A percentile compares a stretch with the other conserved stretches of the same genome.
Evolutionary conservation across 1,139 yeast genomes (phyloP).

Genomic region (Suhomyces taliae): DNA sequence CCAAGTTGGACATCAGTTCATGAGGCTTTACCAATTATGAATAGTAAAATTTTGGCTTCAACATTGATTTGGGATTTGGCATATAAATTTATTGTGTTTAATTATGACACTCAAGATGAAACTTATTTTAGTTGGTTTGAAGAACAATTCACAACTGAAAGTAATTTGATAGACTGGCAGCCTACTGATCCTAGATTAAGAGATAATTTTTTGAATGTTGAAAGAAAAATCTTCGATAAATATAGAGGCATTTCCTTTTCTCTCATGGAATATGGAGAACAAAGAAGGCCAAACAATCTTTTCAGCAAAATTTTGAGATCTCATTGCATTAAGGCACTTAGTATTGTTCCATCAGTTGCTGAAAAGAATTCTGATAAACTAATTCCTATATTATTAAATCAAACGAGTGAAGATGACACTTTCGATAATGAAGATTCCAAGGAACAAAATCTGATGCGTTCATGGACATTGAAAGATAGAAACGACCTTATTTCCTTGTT

Average conservation of each 20-base stretch:
- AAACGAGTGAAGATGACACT: constrained; percentile 26
- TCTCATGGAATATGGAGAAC: constrained; percentile 35
- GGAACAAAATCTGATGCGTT: constrained; percentile 6
- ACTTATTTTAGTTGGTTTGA: constrained; percentile 14
- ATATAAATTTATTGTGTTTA: constrained; percentile 36
- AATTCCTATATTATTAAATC: constrained; percentile 53
- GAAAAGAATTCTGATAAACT: constrained; percentile 59
- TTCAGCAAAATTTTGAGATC: constrained; percentile 44
- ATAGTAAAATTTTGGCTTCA: constrained; percentile 36
- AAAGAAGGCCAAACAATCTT: constrained; percentile 29
- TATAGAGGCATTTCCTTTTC: constrained; percentile 27
- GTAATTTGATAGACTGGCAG: constrained; percentile 27
- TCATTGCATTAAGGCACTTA: constrained; percentile 52
- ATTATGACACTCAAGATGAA: constrained; percentile 24
- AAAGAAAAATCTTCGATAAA: constrained; percentile 21
- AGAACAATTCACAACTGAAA: constrained; percentile 18
- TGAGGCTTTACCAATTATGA: constrained; percentile 55
- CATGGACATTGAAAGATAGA: constrained; percentile 66
- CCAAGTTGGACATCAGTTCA: constrained; percentile 82
- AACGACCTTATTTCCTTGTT: constrained; percentile 62
- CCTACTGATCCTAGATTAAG: constrained; percentile 33
- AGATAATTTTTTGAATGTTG: constrained; percentile 25
- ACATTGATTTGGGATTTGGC: constrained; percentile 59
- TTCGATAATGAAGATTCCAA: constrained; percentile 17
- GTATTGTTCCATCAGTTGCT: constrained; percentile 60